phyloP scores from a whole-genome alignment of 1,139 yeast species.

The Suhomyces bolitotheri region DNA sequence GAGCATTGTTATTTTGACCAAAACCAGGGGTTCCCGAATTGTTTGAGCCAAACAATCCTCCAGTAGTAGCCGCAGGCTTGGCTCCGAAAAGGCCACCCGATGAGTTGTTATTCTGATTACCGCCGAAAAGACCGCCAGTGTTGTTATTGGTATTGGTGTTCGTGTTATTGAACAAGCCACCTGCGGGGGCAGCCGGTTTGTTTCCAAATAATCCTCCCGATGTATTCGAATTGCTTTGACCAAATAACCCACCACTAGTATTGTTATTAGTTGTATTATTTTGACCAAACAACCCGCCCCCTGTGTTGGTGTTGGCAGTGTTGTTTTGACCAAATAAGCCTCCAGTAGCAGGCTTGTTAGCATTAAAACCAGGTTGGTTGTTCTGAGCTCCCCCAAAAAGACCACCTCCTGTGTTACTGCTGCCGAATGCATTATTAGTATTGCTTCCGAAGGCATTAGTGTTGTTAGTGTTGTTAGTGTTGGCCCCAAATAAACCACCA shows the following conservation, averaged over 20 bases:
- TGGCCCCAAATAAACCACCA: conserved; percentile 27
- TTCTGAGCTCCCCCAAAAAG: conserved; percentile 14
- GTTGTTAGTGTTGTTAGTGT: conserved; percentile 15
- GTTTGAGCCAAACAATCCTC: conserved; percentile 24
- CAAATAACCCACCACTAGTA: conserved; percentile 36
- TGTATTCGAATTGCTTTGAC: conserved; percentile 19
- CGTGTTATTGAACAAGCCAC: conserved; percentile 26
- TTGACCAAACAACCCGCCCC: conserved; percentile 25
- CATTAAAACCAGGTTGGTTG: conserved; percentile 12
- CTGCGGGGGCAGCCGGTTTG: conserved; percentile 10
- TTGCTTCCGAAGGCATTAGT: conserved; percentile 21
- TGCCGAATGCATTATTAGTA: conserved; percentile 5
- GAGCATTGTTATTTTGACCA: conserved; percentile 17
- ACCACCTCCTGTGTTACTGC: conserved; percentile 14
- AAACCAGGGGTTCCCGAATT: conserved; percentile 18
- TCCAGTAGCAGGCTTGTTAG: conserved; percentile 24
- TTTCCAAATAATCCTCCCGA: conserved; percentile 28
- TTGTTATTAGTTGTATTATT: conserved; percentile 14
- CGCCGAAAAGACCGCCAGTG: conserved; percentile 23
- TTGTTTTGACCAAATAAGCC: conserved; percentile 34
- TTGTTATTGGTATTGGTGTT: conserved; percentile 15
- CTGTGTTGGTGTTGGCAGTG: conserved; percentile 6
- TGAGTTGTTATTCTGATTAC: conserved; percentile 8
- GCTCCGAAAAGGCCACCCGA: conserved; percentile 13
- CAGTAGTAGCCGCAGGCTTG: conserved; percentile 11